Conservation (phyloP, 495 filamentous ascomycete genomes). For the Aspergillus wentii region DNA sequence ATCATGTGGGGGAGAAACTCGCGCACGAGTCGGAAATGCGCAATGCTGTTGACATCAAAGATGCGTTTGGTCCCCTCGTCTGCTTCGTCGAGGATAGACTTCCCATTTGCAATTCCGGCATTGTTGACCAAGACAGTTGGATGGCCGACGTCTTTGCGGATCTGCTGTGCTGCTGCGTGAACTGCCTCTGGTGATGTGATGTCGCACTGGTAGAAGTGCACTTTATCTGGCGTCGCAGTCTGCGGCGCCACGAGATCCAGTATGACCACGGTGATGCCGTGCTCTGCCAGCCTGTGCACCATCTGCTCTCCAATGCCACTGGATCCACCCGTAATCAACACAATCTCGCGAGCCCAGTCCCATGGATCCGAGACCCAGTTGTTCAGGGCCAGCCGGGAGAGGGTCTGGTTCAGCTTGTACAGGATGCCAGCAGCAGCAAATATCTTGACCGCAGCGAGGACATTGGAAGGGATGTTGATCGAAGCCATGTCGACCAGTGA, state of each 20-base stretch:
- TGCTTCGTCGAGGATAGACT: conserved; percentile 56
- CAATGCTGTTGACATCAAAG: not conserved
- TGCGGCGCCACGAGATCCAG: conserved; percentile 63
- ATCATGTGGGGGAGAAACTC: conserved; percentile 60
- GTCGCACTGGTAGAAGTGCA: conserved; percentile 58
- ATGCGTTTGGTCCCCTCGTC: conserved; percentile 10
- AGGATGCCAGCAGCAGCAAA: too few species aligned
- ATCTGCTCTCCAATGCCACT: conserved; percentile 62
- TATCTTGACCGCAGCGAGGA: too few species aligned
- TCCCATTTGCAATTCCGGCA: conserved; percentile 56
- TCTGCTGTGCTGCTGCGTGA: conserved; percentile 30
- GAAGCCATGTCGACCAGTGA: too few species aligned
- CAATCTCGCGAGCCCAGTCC: conserved; percentile 65
- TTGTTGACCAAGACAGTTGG: conserved; percentile 67
- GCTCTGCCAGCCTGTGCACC: conserved; percentile 55
- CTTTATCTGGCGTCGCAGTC: too few species aligned
- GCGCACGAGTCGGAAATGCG: conserved; percentile 27
- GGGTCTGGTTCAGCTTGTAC: too few species aligned
- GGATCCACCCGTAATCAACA: conserved; percentile 67
- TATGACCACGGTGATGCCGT: conserved; percentile 58
- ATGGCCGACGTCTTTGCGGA: conserved; percentile 46
- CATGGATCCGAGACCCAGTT: conserved; percentile 57
- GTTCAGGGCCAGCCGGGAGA: conserved; percentile 49
- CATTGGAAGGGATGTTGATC: too few species aligned
- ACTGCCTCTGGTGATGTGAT: conserved; percentile 46